Percentiles rank a stretch among this genome's conserved stretches.
These are phyloP conservation scores for Monoraphidium neglectum DNA, from an alignment of 139 green algal genomes.

Conservation along the genomic window DNA sequence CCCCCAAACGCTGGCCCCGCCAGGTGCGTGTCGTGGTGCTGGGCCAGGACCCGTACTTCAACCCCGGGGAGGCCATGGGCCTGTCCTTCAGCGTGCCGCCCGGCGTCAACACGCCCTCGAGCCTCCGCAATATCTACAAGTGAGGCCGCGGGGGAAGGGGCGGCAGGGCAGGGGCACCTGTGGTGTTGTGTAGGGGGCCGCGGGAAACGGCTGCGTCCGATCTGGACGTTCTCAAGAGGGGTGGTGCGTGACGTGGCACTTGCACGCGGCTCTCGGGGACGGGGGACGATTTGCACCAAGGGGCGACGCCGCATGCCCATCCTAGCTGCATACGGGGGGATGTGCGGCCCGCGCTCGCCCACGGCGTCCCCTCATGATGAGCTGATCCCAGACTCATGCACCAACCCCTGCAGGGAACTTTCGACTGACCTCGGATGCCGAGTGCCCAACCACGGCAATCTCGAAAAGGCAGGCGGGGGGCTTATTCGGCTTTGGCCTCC, in stretches of 20 bases:
- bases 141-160: slow-evolving; percentile 17
- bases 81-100: slow-evolving; percentile 93
- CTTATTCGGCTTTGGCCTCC: neutral
- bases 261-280: too few relatives aligned
- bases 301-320: neutral
- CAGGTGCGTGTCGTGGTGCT: slow-evolving; percentile 84
- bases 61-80: slow-evolving; percentile 86
- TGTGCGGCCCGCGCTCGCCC: too few relatives aligned
- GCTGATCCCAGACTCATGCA: too few relatives aligned
- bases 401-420: slow-evolving; percentile 6
- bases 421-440: slow-evolving; percentile 35
- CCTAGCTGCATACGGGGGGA: too few relatives aligned
- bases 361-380: too few relatives aligned
- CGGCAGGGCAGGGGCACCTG: neutral
- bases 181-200: neutral
- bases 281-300: neutral
- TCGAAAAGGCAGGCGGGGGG: slow-evolving; percentile 19
- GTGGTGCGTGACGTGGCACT: too few relatives aligned
- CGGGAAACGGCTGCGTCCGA: too few relatives aligned
- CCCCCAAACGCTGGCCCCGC: neutral
- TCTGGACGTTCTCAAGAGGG: too few relatives aligned
- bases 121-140: slow-evolving; percentile 84
- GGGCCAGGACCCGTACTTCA: slow-evolving; percentile 96
- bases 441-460: slow-evolving; percentile 28
- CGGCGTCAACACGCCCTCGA: slow-evolving; percentile 57